Conservation (phyloP, 805 yeast genomes). For the Pichia occidentalis region DNA sequence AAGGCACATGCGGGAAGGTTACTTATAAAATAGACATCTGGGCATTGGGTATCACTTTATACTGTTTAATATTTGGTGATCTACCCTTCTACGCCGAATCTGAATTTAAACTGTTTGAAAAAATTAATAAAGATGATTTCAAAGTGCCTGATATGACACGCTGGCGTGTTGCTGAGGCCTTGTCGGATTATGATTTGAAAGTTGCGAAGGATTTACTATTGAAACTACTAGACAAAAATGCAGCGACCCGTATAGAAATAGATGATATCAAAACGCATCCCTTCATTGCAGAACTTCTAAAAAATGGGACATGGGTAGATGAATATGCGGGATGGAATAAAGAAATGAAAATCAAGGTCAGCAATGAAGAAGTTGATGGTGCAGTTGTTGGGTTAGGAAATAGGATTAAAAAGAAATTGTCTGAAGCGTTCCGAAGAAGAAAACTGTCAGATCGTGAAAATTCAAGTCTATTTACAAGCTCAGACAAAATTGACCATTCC, state of each 20-base stretch:
- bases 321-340: conserved; percentile 24
- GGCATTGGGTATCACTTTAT: conserved; percentile 92
- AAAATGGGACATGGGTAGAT: conserved; percentile 25
- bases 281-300: conserved; percentile 35
- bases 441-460: background rate
- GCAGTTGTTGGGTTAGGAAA: conserved; percentile 82
- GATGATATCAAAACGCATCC: conserved; percentile 71
- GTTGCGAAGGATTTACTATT: conserved; percentile 53
- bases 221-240: conserved; percentile 63
- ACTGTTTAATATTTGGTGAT: conserved; percentile 78
- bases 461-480: no score
- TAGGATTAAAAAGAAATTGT: conserved; percentile 46
- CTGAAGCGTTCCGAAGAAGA: conserved; percentile 31
- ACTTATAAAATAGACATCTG: conserved; percentile 90
- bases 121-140: conserved; percentile 58
- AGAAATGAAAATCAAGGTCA: conserved; percentile 46
- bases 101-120: conserved; percentile 79
- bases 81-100: conserved; percentile 86
- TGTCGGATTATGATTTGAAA: conserved; percentile 24
- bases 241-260: conserved; percentile 60
- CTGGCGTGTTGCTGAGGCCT: conserved; percentile 24
- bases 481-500: no score
- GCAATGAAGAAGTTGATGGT: conserved; percentile 61
- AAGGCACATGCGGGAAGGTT: conserved; percentile 44
- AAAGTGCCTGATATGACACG: conserved; percentile 44